Evolutionary conservation across 306 rosid species (phyloP).

Genomic region (Prosopis cineraria): DNA sequence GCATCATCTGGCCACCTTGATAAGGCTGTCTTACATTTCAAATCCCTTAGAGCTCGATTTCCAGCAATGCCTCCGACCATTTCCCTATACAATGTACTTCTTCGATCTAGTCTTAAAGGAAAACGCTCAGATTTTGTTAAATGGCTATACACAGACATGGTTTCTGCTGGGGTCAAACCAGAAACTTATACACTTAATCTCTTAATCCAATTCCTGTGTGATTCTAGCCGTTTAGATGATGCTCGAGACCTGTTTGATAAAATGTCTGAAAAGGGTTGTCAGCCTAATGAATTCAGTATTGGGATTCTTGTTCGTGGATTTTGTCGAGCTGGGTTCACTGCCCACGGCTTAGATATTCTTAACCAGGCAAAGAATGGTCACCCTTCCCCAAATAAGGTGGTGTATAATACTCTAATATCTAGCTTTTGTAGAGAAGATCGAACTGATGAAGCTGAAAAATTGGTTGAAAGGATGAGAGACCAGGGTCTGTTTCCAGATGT

Average conservation of each 20-base stretch:
- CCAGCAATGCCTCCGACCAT: conserved; percentile 55
- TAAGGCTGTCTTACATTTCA: conserved; percentile 60
- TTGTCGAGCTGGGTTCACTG: conserved; percentile 56
- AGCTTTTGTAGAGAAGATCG: conserved; percentile 60
- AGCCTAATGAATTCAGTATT: conserved; percentile 66
- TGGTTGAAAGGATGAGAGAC: conserved; percentile 78
- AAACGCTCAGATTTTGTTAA: conserved; percentile 45
- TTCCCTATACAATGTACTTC: conserved; percentile 67
- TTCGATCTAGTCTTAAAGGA: conserved; percentile 50
- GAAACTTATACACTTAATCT: conserved; percentile 81
- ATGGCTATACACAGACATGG: conserved; percentile 83
- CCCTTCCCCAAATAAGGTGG: conserved; percentile 54
- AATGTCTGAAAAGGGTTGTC: conserved; percentile 83
- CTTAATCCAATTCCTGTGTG: conserved; percentile 57
- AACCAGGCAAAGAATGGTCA: conserved; percentile 36
- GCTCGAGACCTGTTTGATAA: conserved; percentile 77
- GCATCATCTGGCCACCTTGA: conserved; percentile 53
- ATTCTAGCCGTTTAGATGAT: conserved; percentile 52
- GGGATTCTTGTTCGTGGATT: conserved; percentile 86
- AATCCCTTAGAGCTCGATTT: conserved; percentile 59
- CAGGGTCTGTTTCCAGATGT: conserved; percentile 65
- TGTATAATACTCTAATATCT: conserved; percentile 82
- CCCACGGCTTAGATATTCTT: conserved; percentile 55
- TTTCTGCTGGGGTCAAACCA: conserved; percentile 58
- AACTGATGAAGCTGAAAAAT: conserved; percentile 76